Conservation (phyloP, 2,329 filamentous ascomycete species). For the Ophiostoma tasmaniense region DNA sequence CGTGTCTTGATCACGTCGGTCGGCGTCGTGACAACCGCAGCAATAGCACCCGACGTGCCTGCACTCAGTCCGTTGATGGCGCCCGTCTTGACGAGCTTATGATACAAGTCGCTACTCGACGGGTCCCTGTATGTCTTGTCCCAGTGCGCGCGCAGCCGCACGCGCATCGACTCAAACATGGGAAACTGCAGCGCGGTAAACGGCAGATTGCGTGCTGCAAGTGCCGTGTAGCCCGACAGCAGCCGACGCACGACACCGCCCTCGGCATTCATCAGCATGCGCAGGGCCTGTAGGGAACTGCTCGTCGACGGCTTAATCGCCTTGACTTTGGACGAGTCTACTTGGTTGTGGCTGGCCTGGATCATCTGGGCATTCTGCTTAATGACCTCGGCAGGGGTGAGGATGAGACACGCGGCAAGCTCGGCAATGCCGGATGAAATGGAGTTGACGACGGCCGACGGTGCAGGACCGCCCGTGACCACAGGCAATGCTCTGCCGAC, state of each 20-base stretch:
- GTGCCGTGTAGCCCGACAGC: conserved; percentile 66
- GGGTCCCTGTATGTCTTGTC: conserved; percentile 11
- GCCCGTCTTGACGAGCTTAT: conserved; percentile 54
- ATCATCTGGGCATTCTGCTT: conserved; percentile 94
- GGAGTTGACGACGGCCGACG: conserved; percentile 63
- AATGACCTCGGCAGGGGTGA: conserved; percentile 82
- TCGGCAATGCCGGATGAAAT: conserved; percentile 69
- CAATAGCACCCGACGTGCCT: conserved; percentile 62
- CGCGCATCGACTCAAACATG: conserved; percentile 66
- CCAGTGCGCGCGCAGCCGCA: conserved; percentile 37
- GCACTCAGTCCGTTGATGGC: conserved; percentile 65
- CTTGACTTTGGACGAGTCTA: conserved; percentile 21
- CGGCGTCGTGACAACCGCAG: conserved; percentile 77
- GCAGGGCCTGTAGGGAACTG: conserved; percentile 43
- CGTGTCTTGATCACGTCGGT: conserved; percentile 84
- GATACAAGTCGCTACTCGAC: conserved; percentile 6
- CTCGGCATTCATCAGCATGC: conserved; percentile 37
- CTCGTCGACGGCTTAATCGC: conserved; percentile 16
- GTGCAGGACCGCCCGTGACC: neutral
- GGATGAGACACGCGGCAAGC: conserved; percentile 73
- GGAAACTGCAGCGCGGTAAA: conserved; percentile 87
- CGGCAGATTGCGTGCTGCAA: conserved; percentile 74
- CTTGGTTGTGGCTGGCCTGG: conserved; percentile 21
- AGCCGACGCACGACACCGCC: conserved; percentile 50
- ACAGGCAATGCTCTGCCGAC: conserved; percentile 43